phyloP scores from a whole-genome alignment of 1,284 basidiomycete species.

The Rugosomyces carneus region DNA sequence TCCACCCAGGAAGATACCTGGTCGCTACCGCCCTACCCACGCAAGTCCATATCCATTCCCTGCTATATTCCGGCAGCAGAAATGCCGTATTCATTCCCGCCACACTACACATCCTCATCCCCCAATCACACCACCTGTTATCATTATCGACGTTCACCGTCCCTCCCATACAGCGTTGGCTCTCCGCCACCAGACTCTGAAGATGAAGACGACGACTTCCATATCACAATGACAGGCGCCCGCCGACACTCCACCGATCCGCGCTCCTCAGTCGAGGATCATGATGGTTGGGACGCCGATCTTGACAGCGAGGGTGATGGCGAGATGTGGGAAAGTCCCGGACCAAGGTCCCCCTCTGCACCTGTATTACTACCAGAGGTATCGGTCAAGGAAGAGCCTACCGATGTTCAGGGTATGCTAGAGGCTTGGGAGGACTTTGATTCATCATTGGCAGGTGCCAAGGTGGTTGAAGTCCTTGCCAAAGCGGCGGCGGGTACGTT shows the following conservation, averaged over 20 bases:
- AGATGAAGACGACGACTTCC: conserved; percentile 46
- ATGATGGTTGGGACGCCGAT: conserved; percentile 32
- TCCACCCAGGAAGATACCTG: conserved; percentile 29
- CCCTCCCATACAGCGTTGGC: conserved; percentile 44
- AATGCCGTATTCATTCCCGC: conserved; percentile 17
- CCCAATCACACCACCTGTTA: conserved; percentile 20
- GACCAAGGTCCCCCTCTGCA: conserved; percentile 51
- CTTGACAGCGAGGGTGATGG: conserved; percentile 40
- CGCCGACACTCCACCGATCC: conserved; percentile 27
- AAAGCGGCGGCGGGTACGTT: conserved; percentile 31
- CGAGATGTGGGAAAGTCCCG: conserved; percentile 54
- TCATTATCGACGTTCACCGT: conserved; percentile 42
- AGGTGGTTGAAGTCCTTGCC: conserved; percentile 34
- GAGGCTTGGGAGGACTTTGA: conserved; percentile 63
- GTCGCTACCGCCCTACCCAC: conserved; percentile 39
- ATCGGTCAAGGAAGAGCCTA: conserved; percentile 52
- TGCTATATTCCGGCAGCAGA: conserved; percentile 42
- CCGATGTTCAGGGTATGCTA: conserved; percentile 53
- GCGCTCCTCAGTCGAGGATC: conserved; percentile 18
- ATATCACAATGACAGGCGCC: conserved; percentile 38
- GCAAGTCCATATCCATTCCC: conserved; percentile 48
- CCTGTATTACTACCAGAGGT: conserved; percentile 31
- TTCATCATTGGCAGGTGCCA: conserved; percentile 28
- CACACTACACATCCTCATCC: conserved; percentile 23
- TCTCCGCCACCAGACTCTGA: conserved; percentile 65